Evolutionary conservation across 352 stramenopile species (phyloP).

Genomic region (Phytopythium cucurbitacearum): DNA sequence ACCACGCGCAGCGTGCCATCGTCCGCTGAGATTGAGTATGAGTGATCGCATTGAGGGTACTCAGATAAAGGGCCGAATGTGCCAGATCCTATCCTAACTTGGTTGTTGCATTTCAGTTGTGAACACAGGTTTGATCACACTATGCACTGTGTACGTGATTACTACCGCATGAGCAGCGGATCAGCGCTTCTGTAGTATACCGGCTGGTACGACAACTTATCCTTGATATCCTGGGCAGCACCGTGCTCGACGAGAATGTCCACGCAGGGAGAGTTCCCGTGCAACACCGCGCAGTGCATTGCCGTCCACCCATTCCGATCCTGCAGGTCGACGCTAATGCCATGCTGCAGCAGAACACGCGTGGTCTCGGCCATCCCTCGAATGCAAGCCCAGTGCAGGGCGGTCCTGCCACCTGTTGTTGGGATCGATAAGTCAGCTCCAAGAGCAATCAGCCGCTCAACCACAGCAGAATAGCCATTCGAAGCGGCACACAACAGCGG

Average conservation of each 20-base stretch:
- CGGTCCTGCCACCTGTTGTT: constrained; percentile 45
- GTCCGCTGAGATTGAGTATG: no score
- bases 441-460: constrained; percentile 30
- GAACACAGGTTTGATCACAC: no score
- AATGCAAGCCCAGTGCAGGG: constrained; percentile 59
- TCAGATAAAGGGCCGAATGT: no score
- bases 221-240: constrained; percentile 14
- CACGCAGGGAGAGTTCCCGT: constrained; percentile 31
- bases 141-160: no score
- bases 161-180: no score
- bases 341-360: constrained; percentile 23
- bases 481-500: constrained; percentile 51
- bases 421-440: constrained; percentile 28
- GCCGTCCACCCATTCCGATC: constrained; percentile 55
- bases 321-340: constrained; percentile 21
- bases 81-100: no score
- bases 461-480: constrained; percentile 43
- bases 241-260: constrained; percentile 33
- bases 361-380: constrained; percentile 38
- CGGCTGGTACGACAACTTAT: constrained; percentile 37
- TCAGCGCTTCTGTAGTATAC: constrained; percentile 13
- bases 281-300: constrained; percentile 54
- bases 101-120: no score
- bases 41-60: no score
- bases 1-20: no score